Conservation (phyloP, 2,329 filamentous ascomycete genomes). For the Talaromyces sp. region DNA sequence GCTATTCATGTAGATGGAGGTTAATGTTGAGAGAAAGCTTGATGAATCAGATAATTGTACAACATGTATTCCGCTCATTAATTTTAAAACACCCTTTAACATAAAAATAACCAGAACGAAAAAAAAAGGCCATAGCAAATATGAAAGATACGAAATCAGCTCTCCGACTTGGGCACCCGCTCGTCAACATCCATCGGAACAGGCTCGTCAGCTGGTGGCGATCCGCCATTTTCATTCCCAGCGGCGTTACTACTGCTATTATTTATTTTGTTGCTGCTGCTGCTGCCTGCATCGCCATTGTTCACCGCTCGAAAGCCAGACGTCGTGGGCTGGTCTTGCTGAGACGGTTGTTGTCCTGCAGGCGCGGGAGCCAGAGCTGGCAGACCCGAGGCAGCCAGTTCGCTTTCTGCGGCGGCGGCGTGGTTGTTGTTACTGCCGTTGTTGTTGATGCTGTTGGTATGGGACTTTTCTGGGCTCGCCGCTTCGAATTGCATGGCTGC, state of each 20-base stretch:
- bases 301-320: constrained; percentile 31
- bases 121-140: neutral
- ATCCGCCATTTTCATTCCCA: constrained; percentile 12
- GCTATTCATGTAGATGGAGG: neutral
- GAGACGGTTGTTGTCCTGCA: constrained; percentile 7
- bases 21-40: neutral
- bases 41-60: constrained; percentile 3
- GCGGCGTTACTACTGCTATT: neutral
- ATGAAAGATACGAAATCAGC: constrained; percentile 9
- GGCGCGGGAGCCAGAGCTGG: constrained; percentile 31
- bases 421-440: neutral
- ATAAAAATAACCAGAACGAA: neutral
- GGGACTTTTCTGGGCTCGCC: constrained; percentile 1
- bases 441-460: neutral
- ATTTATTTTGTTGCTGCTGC: neutral
- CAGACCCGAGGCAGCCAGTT: constrained; percentile 17
- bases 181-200: constrained; percentile 32
- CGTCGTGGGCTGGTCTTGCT: constrained; percentile 27
- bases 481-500: constrained; percentile 10
- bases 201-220: constrained; percentile 19
- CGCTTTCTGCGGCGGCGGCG: constrained; percentile 19
- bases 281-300: constrained; percentile 22
- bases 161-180: constrained; percentile 30
- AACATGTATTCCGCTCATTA: constrained; percentile 1
- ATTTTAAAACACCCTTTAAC: neutral